Evolutionary conservation across 2,329 filamentous ascomycete species (phyloP).

Genomic region (Hymenoscyphus albidus): DNA sequence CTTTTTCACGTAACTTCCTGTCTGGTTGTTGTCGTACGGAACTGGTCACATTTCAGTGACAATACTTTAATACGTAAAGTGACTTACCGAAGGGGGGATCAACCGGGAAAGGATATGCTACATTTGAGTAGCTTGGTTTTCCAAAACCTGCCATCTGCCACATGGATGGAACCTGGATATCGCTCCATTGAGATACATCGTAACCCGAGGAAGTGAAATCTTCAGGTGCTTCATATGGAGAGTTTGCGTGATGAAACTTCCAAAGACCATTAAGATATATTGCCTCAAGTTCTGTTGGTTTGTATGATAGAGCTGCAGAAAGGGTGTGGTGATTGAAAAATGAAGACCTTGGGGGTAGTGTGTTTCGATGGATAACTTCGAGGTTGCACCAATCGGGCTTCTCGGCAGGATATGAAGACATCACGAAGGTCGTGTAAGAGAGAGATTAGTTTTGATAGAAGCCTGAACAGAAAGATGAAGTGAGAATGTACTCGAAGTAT

Average conservation of each 20-base stretch:
- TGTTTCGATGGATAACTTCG: slow-evolving; percentile 55
- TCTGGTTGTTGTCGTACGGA: slow-evolving; percentile 51
- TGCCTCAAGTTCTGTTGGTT: slow-evolving; percentile 39
- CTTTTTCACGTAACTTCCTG: slow-evolving; percentile 48
- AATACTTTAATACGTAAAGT: slow-evolving; percentile 24
- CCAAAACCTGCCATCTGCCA: slow-evolving; percentile 70
- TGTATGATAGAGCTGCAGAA: slow-evolving; percentile 44
- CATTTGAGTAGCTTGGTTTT: slow-evolving; percentile 64
- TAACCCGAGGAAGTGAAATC: slow-evolving; percentile 22
- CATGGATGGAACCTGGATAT: slow-evolving; percentile 50
- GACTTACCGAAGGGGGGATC: slow-evolving; percentile 53
- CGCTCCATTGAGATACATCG: slow-evolving; percentile 40
- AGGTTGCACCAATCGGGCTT: slow-evolving; percentile 60
- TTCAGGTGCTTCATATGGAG: slow-evolving; percentile 28
- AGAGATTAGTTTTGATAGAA: not conserved
- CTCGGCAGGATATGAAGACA: slow-evolving; percentile 3
- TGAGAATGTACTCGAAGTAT: not conserved
- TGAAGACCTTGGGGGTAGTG: slow-evolving; percentile 52
- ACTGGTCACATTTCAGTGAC: slow-evolving; percentile 24
- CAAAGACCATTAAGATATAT: slow-evolving; percentile 32
- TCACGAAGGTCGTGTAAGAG: not conserved
- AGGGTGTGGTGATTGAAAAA: slow-evolving; percentile 52
- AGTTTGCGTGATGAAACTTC: slow-evolving; percentile 30
- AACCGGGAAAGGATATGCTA: slow-evolving; percentile 62
- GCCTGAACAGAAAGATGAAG: not conserved